Conservation (phyloP, 2,329 filamentous ascomycete species). For the Aspergillus terreus region DNA sequence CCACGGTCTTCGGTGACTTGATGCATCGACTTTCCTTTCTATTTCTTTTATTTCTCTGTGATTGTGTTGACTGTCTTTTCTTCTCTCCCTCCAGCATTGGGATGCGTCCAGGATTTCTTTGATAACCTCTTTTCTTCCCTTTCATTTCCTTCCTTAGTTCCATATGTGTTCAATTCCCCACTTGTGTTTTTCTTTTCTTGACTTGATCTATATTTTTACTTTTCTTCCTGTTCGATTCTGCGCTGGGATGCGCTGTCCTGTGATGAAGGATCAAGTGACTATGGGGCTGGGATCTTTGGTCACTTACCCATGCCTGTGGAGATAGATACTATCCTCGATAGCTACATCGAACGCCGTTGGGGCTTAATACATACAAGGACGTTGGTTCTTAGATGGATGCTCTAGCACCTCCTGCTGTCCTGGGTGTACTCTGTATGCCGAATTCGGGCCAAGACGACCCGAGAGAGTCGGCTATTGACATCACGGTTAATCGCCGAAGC, state of each 20-base stretch:
- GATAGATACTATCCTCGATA: background rate
- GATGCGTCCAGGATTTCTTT: conserved; percentile 6
- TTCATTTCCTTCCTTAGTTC: background rate
- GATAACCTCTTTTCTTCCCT: background rate
- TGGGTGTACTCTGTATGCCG: background rate
- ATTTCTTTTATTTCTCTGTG: conserved; percentile 3
- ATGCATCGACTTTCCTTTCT: conserved; percentile 1
- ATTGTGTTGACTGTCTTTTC: background rate
- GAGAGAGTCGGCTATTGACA: background rate
- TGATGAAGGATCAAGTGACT: background rate
- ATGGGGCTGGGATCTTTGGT: background rate
- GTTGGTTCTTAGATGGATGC: background rate
- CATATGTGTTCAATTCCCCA: conserved; percentile 3
- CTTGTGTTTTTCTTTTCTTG: conserved; percentile 1
- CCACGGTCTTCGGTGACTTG: background rate
- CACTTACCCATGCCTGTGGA: background rate
- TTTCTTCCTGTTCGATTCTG: background rate
- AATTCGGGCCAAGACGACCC: background rate
- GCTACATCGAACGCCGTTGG: background rate
- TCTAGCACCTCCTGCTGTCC: background rate
- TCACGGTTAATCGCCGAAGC: background rate
- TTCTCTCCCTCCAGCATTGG: conserved; percentile 7
- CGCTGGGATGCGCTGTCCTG: background rate
- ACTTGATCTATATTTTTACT: background rate
- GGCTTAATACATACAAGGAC: background rate